These are phyloP conservation scores for Taphrina communis DNA, from an alignment of 1,139 yeast genomes.

Conservation along the genomic window DNA sequence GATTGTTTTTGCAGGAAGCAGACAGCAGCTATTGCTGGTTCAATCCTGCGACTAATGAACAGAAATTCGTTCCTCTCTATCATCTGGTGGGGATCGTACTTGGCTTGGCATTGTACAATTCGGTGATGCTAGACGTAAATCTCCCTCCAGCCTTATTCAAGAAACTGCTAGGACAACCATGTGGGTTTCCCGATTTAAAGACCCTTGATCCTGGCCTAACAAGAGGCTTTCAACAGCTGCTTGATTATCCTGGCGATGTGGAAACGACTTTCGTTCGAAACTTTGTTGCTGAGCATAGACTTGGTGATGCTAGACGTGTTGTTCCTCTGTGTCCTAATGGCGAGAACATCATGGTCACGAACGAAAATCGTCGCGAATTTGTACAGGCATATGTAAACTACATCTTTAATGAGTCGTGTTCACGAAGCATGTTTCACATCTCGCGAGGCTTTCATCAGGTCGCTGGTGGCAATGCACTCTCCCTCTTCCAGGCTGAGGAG, in stretches of 20 bases:
- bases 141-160: slow-evolving; percentile 81
- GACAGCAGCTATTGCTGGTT: slow-evolving; percentile 83
- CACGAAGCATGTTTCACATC: slow-evolving; percentile 23
- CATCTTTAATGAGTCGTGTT: slow-evolving; percentile 57
- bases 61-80: slow-evolving; percentile 56
- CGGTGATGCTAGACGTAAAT: slow-evolving; percentile 78
- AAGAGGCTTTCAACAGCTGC: slow-evolving; percentile 61
- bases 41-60: slow-evolving; percentile 50
- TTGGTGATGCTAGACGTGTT: slow-evolving; percentile 49
- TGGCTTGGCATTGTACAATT: slow-evolving; percentile 89
- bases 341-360: slow-evolving; percentile 59
- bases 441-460: slow-evolving; percentile 71
- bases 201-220: slow-evolving; percentile 73
- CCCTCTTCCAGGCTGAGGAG: slow-evolving; percentile 80
- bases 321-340: slow-evolving; percentile 68
- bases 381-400: slow-evolving; percentile 68
- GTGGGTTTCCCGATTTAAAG: slow-evolving; percentile 67
- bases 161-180: slow-evolving; percentile 64
- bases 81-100: slow-evolving; percentile 81
- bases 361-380: slow-evolving; percentile 63
- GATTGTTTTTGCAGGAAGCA: slow-evolving; percentile 59
- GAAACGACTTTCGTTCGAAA: slow-evolving; percentile 57
- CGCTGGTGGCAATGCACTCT: slow-evolving; percentile 78
- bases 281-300: slow-evolving; percentile 52
- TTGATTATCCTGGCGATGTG: slow-evolving; percentile 59